These are phyloP conservation scores for Diaporthe citri DNA, from an alignment of 2,329 filamentous ascomycete genomes.

Conservation along the genomic window DNA sequence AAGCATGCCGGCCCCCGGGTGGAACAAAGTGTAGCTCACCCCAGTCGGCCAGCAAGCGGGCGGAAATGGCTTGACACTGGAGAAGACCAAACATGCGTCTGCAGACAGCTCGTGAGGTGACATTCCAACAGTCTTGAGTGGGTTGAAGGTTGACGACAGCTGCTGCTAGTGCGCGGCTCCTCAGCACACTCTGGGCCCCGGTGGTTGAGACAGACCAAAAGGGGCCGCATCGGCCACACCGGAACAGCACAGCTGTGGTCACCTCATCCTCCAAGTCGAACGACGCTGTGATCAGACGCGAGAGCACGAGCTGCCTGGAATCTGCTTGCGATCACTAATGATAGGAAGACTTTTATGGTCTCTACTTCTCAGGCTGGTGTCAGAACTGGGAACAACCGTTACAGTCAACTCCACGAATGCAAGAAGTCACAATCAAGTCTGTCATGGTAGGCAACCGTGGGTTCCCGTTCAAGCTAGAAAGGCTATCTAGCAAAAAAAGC, in stretches of 20 bases:
- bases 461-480: slow-evolving; percentile 17
- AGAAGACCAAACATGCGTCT: neutral
- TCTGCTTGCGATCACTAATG: neutral
- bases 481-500: slow-evolving; percentile 26
- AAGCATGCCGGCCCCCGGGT: neutral
- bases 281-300: neutral
- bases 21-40: neutral
- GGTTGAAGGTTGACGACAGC: neutral
- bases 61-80: neutral
- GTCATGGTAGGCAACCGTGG: slow-evolving; percentile 5
- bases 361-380: neutral
- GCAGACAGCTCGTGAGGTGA: neutral
- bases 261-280: no score
- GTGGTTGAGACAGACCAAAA: neutral
- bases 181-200: neutral
- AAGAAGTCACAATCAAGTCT: neutral
- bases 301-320: neutral
- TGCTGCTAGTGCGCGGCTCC: neutral
- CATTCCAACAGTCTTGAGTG: neutral
- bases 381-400: slow-evolving; percentile 26
- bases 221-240: neutral
- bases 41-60: neutral
- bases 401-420: neutral
- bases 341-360: neutral
- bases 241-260: neutral